phyloP scores from a whole-genome alignment of 2,329 filamentous ascomycete species.

The Hypoxylon sp. region DNA sequence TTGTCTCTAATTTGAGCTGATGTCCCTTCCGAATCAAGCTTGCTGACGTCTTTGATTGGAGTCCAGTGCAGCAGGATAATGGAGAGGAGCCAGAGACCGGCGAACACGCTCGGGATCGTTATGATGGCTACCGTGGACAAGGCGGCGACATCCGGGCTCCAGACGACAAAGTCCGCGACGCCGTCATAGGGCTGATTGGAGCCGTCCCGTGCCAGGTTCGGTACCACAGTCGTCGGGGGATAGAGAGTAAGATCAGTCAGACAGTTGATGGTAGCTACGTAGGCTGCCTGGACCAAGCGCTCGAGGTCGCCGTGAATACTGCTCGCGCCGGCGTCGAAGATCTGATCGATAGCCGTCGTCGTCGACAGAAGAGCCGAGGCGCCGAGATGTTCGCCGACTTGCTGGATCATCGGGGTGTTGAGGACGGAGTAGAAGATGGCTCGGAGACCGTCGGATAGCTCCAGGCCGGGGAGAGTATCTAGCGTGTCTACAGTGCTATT shows the following conservation, averaged over 20 bases:
- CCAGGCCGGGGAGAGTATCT: conserved; percentile 34
- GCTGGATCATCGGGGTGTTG: conserved; percentile 31
- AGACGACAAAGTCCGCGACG: conserved; percentile 42
- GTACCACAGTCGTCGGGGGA: conserved; percentile 19
- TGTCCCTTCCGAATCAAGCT: not conserved
- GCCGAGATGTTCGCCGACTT: conserved; percentile 32
- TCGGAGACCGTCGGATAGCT: conserved; percentile 32
- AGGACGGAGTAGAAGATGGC: conserved; percentile 30
- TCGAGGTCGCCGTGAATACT: conserved; percentile 40
- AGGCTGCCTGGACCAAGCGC: conserved; percentile 41
- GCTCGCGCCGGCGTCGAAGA: conserved; percentile 41
- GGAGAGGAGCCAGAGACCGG: conserved; percentile 13
- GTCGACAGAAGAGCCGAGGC: conserved; percentile 35
- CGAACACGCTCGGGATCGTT: conserved; percentile 35
- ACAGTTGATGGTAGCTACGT: conserved; percentile 39
- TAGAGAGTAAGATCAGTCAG: conserved; percentile 42
- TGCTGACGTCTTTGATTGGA: not conserved
- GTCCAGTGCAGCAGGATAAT: conserved; percentile 11
- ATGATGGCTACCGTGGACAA: conserved; percentile 41
- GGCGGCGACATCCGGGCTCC: conserved; percentile 38
- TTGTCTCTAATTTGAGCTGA: not conserved
- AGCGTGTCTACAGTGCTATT: conserved; percentile 32
- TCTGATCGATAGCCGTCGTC: conserved; percentile 31
- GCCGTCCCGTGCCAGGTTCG: conserved; percentile 29
- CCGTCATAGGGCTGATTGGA: conserved; percentile 20